Evolutionary conservation across 2,329 filamentous ascomycete genomes (phyloP), one percentile per base, ranked within the genome.

Genomic region (Xylaria sp.): DNA sequence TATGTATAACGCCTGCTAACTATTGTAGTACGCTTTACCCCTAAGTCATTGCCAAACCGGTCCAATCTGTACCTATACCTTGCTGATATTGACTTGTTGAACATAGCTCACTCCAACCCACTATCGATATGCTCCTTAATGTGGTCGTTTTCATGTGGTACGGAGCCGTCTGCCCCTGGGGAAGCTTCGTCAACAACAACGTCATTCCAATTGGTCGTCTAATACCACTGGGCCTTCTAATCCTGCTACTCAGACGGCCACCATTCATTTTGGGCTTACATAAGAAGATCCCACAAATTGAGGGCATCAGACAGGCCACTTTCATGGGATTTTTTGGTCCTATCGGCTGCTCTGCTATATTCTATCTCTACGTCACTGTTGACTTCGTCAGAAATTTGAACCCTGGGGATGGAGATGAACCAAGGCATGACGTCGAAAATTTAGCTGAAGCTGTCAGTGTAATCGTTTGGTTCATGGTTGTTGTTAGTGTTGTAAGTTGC

Each of bases 281-380:
- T 77, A 91, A 87, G 74, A 86, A 87, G 68, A 94, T 97, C 54
- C 92, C 88, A 37, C 93, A 97, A 78, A 94, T 97, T 51, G 88
- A 94, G 66, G 85, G 91, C 50, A 80, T 87, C 37, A 87, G 88
- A 3, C 94, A 97, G 73, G 94, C 94, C 1, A 81, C 92, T 0
- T 97, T 97, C 76, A 92, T 96, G 8, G 94, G 94, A 0, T 97
- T 97, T 83, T 98, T 98, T 73, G 94, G 94, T 0, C 94, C 94
- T 0, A 94, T 98, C 65, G 94, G 95, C 2, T 94, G 97, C 1
- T 93, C 92, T 18, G 94, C 94, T 0, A 88, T 97, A 23, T 98
- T 97, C 78, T 97, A 98, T 78, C 85, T 98, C 6, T 97, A 94
- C 76, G 84, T 97, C 70, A 91, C 88, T 50, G 80, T 92, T 1